These are phyloP conservation scores for Flaveria brownii DNA, from an alignment of 129 eudicot genomes.

Conservation along the genomic window DNA sequence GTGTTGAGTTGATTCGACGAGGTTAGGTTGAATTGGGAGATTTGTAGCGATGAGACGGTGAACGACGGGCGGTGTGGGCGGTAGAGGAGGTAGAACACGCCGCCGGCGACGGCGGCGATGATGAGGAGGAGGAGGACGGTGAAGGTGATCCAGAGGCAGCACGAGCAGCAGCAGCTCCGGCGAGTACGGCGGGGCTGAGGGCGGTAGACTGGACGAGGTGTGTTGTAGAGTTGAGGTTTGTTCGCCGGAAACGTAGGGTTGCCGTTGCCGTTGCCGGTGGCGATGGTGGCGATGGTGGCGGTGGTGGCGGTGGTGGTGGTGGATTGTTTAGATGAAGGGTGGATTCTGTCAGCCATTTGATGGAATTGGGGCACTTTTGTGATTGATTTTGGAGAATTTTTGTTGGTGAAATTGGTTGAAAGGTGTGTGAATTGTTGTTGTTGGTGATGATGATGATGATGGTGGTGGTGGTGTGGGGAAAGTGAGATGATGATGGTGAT, in stretches of 20 bases:
- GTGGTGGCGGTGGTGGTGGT: slow-evolving; percentile 34
- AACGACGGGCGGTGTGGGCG: slow-evolving; percentile 81
- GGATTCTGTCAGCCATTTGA: slow-evolving; percentile 60
- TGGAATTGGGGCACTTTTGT: not conserved
- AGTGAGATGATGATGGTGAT: not conserved
- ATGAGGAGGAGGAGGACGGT: slow-evolving; percentile 43
- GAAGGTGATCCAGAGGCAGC: slow-evolving; percentile 63
- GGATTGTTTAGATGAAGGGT: slow-evolving; percentile 57
- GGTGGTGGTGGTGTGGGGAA: not conserved
- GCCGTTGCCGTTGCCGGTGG: slow-evolving; percentile 5
- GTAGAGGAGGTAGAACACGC: slow-evolving; percentile 61
- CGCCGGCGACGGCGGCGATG: slow-evolving; percentile 64
- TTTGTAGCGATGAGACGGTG: slow-evolving; percentile 59
- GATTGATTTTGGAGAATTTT: not conserved
- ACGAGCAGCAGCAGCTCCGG: slow-evolving; percentile 65
- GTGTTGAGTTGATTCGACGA: slow-evolving; percentile 46
- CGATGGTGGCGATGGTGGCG: slow-evolving; percentile 23
- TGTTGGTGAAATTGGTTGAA: slow-evolving; percentile 20
- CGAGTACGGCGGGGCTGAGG: slow-evolving; percentile 58
- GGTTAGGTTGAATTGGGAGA: slow-evolving; percentile 59
- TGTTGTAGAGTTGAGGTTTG: slow-evolving; percentile 68
- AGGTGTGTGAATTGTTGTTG: not conserved
- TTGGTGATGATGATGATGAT: not conserved
- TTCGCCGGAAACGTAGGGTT: slow-evolving; percentile 52
- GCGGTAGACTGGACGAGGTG: slow-evolving; percentile 65